Evolutionary conservation across 306 rosid genomes (phyloP).

Genomic region (Quercus bicolor): DNA sequence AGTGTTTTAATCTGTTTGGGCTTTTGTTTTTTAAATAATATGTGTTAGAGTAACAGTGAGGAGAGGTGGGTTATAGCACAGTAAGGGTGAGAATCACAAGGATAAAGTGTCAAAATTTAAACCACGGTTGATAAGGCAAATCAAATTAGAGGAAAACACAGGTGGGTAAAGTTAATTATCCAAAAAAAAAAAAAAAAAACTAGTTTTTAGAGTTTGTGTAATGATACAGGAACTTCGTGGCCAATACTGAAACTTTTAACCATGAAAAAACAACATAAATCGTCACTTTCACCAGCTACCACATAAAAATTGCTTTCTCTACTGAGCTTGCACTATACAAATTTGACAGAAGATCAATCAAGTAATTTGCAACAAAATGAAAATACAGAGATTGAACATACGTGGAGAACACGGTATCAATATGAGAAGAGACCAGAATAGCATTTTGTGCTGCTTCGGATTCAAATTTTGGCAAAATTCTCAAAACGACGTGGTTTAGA

Average conservation of each 20-base stretch:
- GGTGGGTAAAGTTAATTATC: no score
- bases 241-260: not conserved
- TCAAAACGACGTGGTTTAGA: slow-evolving; percentile 59
- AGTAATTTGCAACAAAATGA: slow-evolving; percentile 1
- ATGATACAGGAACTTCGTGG: not conserved
- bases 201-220: not conserved
- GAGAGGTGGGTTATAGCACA: no score
- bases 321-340: not conserved
- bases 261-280: not conserved
- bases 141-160: no score
- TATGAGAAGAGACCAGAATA: slow-evolving; percentile 91
- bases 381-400: slow-evolving; percentile 39
- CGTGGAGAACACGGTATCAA: slow-evolving; percentile 91
- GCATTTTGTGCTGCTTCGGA: slow-evolving; percentile 69
- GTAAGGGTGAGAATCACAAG: no score
- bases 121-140: no score
- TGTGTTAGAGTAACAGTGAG: no score
- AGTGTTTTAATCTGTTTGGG: no score
- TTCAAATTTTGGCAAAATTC: slow-evolving; percentile 76
- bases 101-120: no score
- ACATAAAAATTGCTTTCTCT: not conserved
- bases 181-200: no score
- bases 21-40: no score
- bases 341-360: no score
- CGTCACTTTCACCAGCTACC: not conserved